Conservation (phyloP, 2,329 filamentous ascomycete genomes). For the Diaporthe batatas region DNA sequence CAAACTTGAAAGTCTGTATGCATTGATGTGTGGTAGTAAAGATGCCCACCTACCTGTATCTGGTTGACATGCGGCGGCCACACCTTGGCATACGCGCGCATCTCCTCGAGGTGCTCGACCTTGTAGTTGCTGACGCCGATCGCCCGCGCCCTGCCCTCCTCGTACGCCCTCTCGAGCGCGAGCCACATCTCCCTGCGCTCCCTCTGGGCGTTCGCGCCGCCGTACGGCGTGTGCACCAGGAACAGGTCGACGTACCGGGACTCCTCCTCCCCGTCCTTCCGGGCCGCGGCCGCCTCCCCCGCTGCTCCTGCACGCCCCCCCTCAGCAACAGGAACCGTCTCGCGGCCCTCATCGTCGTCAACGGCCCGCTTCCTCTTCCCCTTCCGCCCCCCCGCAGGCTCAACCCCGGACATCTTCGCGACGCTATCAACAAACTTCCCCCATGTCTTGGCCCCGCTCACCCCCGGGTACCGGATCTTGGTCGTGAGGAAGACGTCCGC, state of each 20-base stretch:
- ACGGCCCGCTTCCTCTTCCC: not conserved
- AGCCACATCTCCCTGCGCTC: constrained; percentile 34
- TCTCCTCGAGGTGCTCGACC: constrained; percentile 33
- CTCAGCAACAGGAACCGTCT: not conserved
- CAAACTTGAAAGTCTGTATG: not conserved
- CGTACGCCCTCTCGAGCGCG: constrained; percentile 24
- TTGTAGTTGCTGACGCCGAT: constrained; percentile 35
- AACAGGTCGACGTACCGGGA: constrained; percentile 29
- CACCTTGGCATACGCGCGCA: constrained; percentile 20
- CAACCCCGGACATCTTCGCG: not conserved
- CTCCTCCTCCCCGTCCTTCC: not conserved
- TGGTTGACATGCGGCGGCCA: constrained; percentile 38
- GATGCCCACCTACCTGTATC: constrained; percentile 32
- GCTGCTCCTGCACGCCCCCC: not conserved
- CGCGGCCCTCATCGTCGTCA: too few relatives aligned
- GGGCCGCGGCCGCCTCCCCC: too few relatives aligned
- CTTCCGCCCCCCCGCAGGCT: not conserved
- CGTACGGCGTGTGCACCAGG: constrained; percentile 33
- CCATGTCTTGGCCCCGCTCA: constrained; percentile 24
- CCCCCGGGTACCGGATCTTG: constrained; percentile 32
- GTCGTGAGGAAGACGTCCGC: constrained; percentile 33
- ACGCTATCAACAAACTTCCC: constrained; percentile 17
- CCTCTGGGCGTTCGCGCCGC: not conserved
- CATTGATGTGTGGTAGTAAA: too few relatives aligned
- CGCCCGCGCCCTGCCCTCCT: constrained; percentile 16